phyloP scores from a whole-genome alignment of 805 yeast species.

The Candida sakaeoensis region DNA sequence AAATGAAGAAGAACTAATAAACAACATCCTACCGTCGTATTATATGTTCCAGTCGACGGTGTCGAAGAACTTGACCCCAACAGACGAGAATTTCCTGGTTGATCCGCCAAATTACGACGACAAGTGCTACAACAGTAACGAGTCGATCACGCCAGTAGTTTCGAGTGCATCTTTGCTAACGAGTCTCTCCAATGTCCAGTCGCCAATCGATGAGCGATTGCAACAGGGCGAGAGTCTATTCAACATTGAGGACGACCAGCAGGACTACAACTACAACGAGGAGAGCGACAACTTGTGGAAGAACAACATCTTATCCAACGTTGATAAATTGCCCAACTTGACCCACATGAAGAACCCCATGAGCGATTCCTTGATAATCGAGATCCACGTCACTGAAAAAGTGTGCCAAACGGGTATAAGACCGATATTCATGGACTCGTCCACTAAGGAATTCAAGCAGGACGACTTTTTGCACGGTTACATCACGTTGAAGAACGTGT shows the following conservation, averaged over 20 bases:
- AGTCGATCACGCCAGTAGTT: slow-evolving; percentile 17
- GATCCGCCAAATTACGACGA: slow-evolving; percentile 36
- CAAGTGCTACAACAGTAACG: neutral
- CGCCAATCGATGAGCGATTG: slow-evolving; percentile 12
- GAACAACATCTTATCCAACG: slow-evolving; percentile 40
- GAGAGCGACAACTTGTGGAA: slow-evolving; percentile 34
- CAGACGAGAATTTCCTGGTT: slow-evolving; percentile 35
- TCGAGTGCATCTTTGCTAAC: slow-evolving; percentile 12
- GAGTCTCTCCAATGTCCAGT: slow-evolving; percentile 8
- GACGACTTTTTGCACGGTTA: slow-evolving; percentile 44
- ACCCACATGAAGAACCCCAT: slow-evolving; percentile 24
- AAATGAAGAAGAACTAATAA: slow-evolving; percentile 21
- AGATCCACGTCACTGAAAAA: slow-evolving; percentile 32
- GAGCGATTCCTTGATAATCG: slow-evolving; percentile 26
- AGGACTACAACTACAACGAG: slow-evolving; percentile 15
- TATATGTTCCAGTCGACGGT: slow-evolving; percentile 43
- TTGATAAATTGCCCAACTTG: slow-evolving; percentile 35
- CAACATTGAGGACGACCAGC: slow-evolving; percentile 6
- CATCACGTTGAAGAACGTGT: slow-evolving; percentile 33
- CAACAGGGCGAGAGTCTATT: slow-evolving; percentile 11
- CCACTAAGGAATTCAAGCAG: slow-evolving; percentile 31
- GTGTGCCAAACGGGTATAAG: slow-evolving; percentile 38
- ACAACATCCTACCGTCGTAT: slow-evolving; percentile 41
- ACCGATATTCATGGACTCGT: slow-evolving; percentile 33
- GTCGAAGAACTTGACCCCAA: slow-evolving; percentile 31